phyloP scores from a whole-genome alignment of 75 land plant species.

The Pinus albicaulis region DNA sequence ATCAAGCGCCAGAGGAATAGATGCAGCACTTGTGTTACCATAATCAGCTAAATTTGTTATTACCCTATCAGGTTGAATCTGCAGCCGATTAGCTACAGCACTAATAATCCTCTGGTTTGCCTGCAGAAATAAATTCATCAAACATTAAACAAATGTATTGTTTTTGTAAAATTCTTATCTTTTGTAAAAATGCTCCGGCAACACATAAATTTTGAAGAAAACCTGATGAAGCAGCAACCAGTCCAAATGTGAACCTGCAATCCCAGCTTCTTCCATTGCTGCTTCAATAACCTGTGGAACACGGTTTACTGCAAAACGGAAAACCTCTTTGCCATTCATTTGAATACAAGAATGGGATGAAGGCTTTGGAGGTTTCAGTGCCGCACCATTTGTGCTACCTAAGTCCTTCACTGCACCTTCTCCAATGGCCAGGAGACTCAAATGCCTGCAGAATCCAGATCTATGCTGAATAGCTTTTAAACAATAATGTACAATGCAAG shows the following conservation, averaged over 20 bases:
- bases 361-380: slow-evolving; percentile 33
- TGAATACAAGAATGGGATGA: slow-evolving; percentile 67
- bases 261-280: slow-evolving; percentile 80
- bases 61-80: slow-evolving; percentile 62
- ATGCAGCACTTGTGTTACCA: slow-evolving; percentile 96
- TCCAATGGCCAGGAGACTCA: slow-evolving; percentile 43
- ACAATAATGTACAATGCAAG: background rate
- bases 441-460: slow-evolving; percentile 63
- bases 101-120: slow-evolving; percentile 92
- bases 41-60: slow-evolving; percentile 84
- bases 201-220: background rate
- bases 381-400: slow-evolving; percentile 54
- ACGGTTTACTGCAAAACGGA: slow-evolving; percentile 78
- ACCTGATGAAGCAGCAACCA: slow-evolving; percentile 99
- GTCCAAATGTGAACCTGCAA: slow-evolving; percentile 56
- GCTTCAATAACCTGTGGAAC: slow-evolving; percentile 85
- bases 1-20: slow-evolving; percentile 92
- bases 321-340: slow-evolving; percentile 99
- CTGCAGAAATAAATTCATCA: slow-evolving; percentile 33
- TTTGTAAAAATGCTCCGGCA: background rate
- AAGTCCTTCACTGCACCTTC: slow-evolving; percentile 21
- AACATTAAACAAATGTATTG: background rate
- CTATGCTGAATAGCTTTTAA: background rate
- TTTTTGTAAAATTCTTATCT: background rate
- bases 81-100: slow-evolving; percentile 73